These are phyloP conservation scores for Boletus huronensis DNA, from an alignment of 768 basidiomycete species.

Conservation along the genomic window DNA sequence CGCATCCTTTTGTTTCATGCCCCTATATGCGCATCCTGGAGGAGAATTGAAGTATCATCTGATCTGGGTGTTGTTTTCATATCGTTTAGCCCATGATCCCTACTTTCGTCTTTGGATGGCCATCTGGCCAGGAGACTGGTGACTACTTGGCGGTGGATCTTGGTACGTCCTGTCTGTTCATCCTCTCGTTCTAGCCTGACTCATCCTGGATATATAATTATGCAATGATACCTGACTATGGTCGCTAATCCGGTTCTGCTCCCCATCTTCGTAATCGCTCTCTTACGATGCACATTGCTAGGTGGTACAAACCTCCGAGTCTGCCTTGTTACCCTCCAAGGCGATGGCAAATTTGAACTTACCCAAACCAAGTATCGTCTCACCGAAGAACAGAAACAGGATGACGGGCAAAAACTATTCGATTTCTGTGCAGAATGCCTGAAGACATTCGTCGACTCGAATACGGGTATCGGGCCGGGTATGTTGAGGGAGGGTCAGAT, in stretches of 20 bases:
- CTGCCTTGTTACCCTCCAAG: constrained; percentile 89
- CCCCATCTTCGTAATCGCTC: neutral
- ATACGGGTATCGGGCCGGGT: constrained; percentile 51
- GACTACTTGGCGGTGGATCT: constrained; percentile 89
- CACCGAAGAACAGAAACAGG: constrained; percentile 96
- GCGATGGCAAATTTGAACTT: constrained; percentile 95
- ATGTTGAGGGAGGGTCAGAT: constrained; percentile 48
- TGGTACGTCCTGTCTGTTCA: constrained; percentile 44
- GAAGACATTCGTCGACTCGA: constrained; percentile 81
- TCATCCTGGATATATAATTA: neutral
- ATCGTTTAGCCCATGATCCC: constrained; percentile 84
- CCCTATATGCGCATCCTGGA: neutral
- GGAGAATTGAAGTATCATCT: constrained; percentile 5
- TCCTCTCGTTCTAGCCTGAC: neutral
- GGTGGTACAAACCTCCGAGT: constrained; percentile 98
- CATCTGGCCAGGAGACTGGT: constrained; percentile 83
- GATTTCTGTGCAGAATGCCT: constrained; percentile 97
- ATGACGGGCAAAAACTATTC: constrained; percentile 92
- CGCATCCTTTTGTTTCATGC: neutral
- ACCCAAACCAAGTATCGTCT: constrained; percentile 97
- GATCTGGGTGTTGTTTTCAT: constrained; percentile 2
- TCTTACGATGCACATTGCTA: constrained; percentile 23
- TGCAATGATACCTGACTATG: neutral
- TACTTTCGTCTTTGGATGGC: constrained; percentile 95
- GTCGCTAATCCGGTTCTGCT: neutral